Percentiles rank a stretch among this genome's conserved stretches.
Evolutionary conservation across 257 asterid genomes (phyloP).

Genomic region (Forsythia viridissima): DNA sequence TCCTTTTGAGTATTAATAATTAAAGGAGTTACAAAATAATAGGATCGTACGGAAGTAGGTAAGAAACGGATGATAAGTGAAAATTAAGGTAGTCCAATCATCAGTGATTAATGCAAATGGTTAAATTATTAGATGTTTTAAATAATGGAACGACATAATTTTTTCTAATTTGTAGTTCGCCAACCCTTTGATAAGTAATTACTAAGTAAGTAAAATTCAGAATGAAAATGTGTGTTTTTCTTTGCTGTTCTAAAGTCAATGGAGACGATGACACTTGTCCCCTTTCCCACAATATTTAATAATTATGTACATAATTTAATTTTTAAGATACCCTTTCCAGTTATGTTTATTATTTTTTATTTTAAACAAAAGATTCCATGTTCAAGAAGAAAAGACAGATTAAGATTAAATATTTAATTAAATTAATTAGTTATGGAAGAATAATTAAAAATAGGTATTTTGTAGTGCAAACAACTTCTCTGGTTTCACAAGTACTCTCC

Average conservation of each 20-base stretch:
- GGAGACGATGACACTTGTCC: constrained; percentile 53
- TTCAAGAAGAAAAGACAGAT: constrained; percentile 49
- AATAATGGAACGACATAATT: not conserved
- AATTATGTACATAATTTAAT: constrained; percentile 25
- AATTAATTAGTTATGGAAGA: not conserved
- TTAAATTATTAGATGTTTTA: not conserved
- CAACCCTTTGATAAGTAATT: constrained; percentile 44
- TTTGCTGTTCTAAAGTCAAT: constrained; percentile 47
- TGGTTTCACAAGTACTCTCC: not conserved
- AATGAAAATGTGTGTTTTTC: constrained; percentile 34
- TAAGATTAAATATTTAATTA: constrained; percentile 23
- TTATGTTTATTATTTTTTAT: not conserved
- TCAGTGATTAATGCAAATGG: not conserved
- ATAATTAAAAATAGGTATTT: too few relatives aligned
- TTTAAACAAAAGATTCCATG: constrained; percentile 48
- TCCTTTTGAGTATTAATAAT: not conserved
- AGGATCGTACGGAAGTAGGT: not conserved
- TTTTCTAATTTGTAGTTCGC: constrained; percentile 35
- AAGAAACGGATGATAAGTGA: not conserved
- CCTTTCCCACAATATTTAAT: constrained; percentile 27
- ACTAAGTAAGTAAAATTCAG: constrained; percentile 7
- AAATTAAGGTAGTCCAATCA: not conserved
- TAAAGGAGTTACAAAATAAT: not conserved
- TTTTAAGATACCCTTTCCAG: constrained; percentile 29
- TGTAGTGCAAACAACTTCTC: not conserved